These are phyloP conservation scores for Teratosphaeria viscida DNA, from an alignment of 2,329 filamentous ascomycete genomes.

Conservation along the genomic window DNA sequence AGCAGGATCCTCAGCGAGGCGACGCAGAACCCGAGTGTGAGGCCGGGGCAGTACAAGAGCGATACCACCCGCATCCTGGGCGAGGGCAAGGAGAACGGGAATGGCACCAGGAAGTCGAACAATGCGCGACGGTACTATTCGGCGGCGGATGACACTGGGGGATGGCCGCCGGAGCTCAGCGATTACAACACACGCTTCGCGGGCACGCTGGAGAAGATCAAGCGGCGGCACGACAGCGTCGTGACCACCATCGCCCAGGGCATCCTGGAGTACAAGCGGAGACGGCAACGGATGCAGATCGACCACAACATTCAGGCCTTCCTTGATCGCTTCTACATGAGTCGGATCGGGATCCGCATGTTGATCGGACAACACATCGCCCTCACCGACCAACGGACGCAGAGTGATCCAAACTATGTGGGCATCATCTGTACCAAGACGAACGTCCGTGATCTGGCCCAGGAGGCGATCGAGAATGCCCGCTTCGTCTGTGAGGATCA, in stretches of 20 bases:
- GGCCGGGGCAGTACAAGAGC: slow-evolving; percentile 62
- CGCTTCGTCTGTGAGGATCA: slow-evolving; percentile 99
- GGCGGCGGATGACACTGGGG: slow-evolving; percentile 72
- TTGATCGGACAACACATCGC: slow-evolving; percentile 98
- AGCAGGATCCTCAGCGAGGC: slow-evolving; percentile 66
- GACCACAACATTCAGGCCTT: slow-evolving; percentile 96
- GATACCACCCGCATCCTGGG: background rate
- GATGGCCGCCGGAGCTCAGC: slow-evolving; percentile 90
- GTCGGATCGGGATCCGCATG: slow-evolving; percentile 97
- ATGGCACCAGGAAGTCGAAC: slow-evolving; percentile 35
- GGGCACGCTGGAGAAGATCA: slow-evolving; percentile 83
- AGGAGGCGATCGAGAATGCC: slow-evolving; percentile 96
- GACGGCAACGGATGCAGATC: slow-evolving; percentile 93
- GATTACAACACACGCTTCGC: slow-evolving; percentile 91
- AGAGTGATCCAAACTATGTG: slow-evolving; percentile 85
- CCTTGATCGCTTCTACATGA: slow-evolving; percentile 99
- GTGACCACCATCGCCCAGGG: slow-evolving; percentile 97
- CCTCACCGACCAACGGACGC: slow-evolving; percentile 82
- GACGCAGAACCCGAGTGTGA: slow-evolving; percentile 82
- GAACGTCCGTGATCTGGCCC: slow-evolving; percentile 85
- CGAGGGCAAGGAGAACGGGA: slow-evolving; percentile 32
- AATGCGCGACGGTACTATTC: slow-evolving; percentile 63
- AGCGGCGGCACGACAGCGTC: slow-evolving; percentile 89
- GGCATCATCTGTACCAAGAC: slow-evolving; percentile 99
- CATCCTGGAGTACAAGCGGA: slow-evolving; percentile 95